Percentiles rank a stretch among this genome's conserved stretches.
phyloP scores from a whole-genome alignment of 495 filamentous ascomycete species.

The Aspergillus bridgeri region DNA sequence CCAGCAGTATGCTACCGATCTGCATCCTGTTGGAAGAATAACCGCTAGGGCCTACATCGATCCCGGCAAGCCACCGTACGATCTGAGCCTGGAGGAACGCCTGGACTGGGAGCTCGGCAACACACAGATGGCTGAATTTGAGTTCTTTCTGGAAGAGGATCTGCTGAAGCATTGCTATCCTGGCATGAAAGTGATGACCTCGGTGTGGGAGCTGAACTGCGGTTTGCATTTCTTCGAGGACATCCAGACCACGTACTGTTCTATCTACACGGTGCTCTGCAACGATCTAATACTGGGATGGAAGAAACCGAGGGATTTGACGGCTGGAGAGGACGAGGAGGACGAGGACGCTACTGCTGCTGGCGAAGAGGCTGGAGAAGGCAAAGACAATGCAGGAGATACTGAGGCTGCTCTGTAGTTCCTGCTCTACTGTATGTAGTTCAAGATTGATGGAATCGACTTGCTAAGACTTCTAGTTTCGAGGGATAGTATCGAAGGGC shows the following conservation, averaged over 20 bases:
- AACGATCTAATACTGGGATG: slow-evolving; percentile 71
- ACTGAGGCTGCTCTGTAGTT: background rate
- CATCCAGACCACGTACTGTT: slow-evolving; percentile 50
- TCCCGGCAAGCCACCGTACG: slow-evolving; percentile 34
- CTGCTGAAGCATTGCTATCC: slow-evolving; percentile 59
- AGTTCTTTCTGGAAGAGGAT: slow-evolving; percentile 66
- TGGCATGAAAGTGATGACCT: slow-evolving; percentile 73
- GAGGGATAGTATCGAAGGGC: too few relatives aligned
- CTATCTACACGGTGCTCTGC: slow-evolving; percentile 58
- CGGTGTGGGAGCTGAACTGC: slow-evolving; percentile 59
- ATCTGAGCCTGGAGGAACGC: slow-evolving; percentile 43
- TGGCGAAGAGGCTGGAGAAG: background rate
- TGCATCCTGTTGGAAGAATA: slow-evolving; percentile 44
- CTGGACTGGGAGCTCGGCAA: slow-evolving; percentile 23
- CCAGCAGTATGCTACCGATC: slow-evolving; percentile 28
- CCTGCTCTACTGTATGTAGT: background rate
- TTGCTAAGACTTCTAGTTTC: background rate
- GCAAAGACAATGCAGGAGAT: slow-evolving; percentile 2
- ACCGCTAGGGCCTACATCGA: slow-evolving; percentile 40
- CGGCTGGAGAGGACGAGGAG: slow-evolving; percentile 13
- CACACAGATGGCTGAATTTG: slow-evolving; percentile 37
- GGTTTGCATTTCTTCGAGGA: slow-evolving; percentile 60
- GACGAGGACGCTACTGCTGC: slow-evolving; percentile 8
- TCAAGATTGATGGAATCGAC: background rate
- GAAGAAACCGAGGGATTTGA: slow-evolving; percentile 49